These are phyloP conservation scores for Acanthamoeba sp. DNA, from an alignment of 208 protist genomes.

Conservation along the genomic window DNA sequence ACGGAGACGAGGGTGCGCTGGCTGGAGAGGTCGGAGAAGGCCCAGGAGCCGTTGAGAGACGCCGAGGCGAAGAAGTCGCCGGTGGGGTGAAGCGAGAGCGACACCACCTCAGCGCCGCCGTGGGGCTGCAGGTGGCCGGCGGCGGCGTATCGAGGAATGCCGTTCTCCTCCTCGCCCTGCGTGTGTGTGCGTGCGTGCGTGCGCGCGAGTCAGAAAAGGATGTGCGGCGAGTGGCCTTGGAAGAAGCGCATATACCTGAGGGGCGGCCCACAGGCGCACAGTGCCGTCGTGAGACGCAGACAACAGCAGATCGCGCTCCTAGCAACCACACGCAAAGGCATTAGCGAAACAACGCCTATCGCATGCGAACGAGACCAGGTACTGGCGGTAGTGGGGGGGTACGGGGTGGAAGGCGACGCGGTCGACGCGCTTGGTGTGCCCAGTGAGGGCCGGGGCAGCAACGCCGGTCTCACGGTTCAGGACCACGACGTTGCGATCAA, in stretches of 20 bases:
- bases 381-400: too few species aligned
- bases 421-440: slow-evolving; percentile 80
- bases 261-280: slow-evolving; percentile 82
- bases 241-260: background rate
- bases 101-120: slow-evolving; percentile 77
- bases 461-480: slow-evolving; percentile 82
- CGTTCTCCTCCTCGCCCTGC: background rate
- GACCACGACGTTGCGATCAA: slow-evolving; percentile 84
- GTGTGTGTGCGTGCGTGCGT: background rate
- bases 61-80: slow-evolving; percentile 87
- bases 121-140: background rate
- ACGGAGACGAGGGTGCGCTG: background rate
- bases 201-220: too few species aligned
- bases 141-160: background rate
- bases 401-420: slow-evolving; percentile 85
- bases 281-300: slow-evolving; percentile 83
- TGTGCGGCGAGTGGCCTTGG: too few species aligned
- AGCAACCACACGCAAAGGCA: background rate
- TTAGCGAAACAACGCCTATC: too few species aligned
- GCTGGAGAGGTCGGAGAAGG: slow-evolving; percentile 88
- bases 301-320: slow-evolving; percentile 73
- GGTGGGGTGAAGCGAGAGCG: slow-evolving; percentile 86
- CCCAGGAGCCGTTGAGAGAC: slow-evolving; percentile 85
- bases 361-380: too few species aligned
- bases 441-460: slow-evolving; percentile 72